Conservation (phyloP, 768 basidiomycete species). For the Kwoniella newhampshirensis region DNA sequence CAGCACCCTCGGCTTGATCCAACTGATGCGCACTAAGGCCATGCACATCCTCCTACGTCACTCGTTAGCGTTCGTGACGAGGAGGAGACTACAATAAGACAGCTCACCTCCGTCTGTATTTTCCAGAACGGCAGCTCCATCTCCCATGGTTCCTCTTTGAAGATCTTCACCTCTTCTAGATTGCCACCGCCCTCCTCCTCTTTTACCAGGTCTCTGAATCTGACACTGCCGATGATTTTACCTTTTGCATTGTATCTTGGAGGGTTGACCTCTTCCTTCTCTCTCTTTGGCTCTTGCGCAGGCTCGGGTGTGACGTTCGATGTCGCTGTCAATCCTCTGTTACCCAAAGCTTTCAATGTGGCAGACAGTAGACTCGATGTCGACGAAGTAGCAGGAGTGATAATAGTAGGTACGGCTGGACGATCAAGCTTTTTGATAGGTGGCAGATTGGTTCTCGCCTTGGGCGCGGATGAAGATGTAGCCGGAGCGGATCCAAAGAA, state of each 20-base stretch:
- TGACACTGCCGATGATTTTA: constrained; percentile 18
- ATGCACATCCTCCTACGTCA: constrained; percentile 19
- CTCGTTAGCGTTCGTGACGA: neutral
- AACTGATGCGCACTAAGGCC: constrained; percentile 29
- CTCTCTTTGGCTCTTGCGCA: neutral
- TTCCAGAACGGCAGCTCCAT: constrained; percentile 34
- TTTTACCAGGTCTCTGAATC: constrained; percentile 32
- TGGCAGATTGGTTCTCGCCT: constrained; percentile 14
- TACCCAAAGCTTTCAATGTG: neutral
- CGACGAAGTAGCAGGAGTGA: constrained; percentile 4
- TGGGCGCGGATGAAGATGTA: neutral
- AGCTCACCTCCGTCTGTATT: constrained; percentile 14
- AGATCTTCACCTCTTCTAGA: constrained; percentile 27
- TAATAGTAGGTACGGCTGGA: neutral
- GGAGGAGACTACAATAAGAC: neutral
- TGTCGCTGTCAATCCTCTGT: neutral
- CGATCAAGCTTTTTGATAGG: constrained; percentile 19
- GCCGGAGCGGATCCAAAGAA: constrained; percentile 16
- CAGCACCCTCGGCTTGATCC: constrained; percentile 31
- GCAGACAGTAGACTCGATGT: constrained; percentile 6
- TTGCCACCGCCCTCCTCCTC: constrained; percentile 23
- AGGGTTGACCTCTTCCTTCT: constrained; percentile 14
- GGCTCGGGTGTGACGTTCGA: neutral
- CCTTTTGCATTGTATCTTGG: constrained; percentile 23
- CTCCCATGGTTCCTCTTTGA: constrained; percentile 36